Evolutionary conservation across 202 grass and related monocot genomes (phyloP).

Genomic region (Setaria viridis): DNA sequence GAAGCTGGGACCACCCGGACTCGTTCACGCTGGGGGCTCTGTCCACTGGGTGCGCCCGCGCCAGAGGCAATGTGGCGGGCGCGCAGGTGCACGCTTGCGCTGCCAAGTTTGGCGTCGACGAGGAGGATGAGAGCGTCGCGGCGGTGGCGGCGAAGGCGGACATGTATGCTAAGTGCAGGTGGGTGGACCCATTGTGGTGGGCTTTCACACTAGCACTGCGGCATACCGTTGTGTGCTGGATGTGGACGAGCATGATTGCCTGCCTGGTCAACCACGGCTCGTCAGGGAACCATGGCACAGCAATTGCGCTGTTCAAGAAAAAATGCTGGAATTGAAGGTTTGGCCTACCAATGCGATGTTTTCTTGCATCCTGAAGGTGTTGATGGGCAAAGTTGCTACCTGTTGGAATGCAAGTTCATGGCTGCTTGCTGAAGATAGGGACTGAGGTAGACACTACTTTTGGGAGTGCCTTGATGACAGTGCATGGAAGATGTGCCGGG

Average conservation of each 20-base stretch:
- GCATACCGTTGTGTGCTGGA: conserved; percentile 58
- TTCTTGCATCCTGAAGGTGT: conserved; percentile 68
- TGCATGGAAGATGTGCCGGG: conserved; percentile 67
- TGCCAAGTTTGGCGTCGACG: conserved; percentile 54
- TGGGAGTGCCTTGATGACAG: conserved; percentile 54
- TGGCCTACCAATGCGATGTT: conserved; percentile 61
- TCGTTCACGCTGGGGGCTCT: conserved; percentile 48
- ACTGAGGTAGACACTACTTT: conserved; percentile 55
- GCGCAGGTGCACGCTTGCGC: conserved; percentile 42
- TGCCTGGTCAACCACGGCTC: conserved; percentile 49
- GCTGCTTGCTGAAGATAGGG: conserved; percentile 70
- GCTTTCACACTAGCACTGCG: conserved; percentile 41
- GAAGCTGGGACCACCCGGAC: conserved; percentile 40
- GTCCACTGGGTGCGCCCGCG: conserved; percentile 47
- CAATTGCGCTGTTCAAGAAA: conserved; percentile 45
- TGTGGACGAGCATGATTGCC: conserved; percentile 67
- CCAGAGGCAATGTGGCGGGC: conserved; percentile 38
- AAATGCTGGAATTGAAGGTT: conserved; percentile 55
- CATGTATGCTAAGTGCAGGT: conserved; percentile 65
- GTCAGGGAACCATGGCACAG: conserved; percentile 31
- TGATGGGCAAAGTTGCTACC: conserved; percentile 41
- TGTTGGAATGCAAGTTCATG: conserved; percentile 66
- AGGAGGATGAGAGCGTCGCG: conserved; percentile 46
- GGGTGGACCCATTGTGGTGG: conserved; percentile 45
- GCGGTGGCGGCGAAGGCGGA: conserved; percentile 34